Base-by-base conservation (phyloP, 495 filamentous ascomycete species). In the Podospora pseudoanserina region DNA sequence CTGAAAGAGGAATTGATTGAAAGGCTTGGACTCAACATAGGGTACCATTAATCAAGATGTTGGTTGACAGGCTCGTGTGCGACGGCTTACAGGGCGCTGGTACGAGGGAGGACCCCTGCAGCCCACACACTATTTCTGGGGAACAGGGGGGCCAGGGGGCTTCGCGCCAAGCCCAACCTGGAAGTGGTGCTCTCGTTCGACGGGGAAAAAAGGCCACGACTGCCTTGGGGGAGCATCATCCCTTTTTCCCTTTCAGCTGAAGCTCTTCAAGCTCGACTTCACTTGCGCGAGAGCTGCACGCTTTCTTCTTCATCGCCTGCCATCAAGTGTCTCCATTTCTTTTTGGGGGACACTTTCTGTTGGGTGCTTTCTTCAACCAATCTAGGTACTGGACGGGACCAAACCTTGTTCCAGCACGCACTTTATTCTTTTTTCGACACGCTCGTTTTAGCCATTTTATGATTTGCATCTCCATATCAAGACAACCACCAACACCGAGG, bases 161-260 rank as follows among this genome's bases (percentile, higher is more conserved):
- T 23, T 61, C 49, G 63, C 55, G 71, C 71, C 72, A 74, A 74
- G 72, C 55, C 72, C 49, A 64, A 60, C 59, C 54, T 57, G 67
- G 54, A 49, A 49, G 11, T 67, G n/a, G 55, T 60, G 19, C 56
- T 32, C 27, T 63, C 61, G 61, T 63, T 49, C 61, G 61, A 63
- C 30, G 61, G 65, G 68, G 66, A 28, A 66, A 68, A 72, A 73
- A 75, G 74, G 74, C 74, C 74, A 76, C 72, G 74, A 72, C 66
- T 61, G 64, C 70, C 56, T 64, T 68, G 66, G 60, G 55, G 13
- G 23, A 23, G 64, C 63, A 65, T 71, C 71, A 70, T 73, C 70
- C 67, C 69, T 70, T 69, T 69, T 71, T 56, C 59, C 69, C 67
- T 66, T 67, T 70, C 65, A 39, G 30, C 30, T 20, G n/a, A 20